Base-by-base conservation (phyloP, 768 basidiomycete species). In the Lactifluus piperatus region DNA sequence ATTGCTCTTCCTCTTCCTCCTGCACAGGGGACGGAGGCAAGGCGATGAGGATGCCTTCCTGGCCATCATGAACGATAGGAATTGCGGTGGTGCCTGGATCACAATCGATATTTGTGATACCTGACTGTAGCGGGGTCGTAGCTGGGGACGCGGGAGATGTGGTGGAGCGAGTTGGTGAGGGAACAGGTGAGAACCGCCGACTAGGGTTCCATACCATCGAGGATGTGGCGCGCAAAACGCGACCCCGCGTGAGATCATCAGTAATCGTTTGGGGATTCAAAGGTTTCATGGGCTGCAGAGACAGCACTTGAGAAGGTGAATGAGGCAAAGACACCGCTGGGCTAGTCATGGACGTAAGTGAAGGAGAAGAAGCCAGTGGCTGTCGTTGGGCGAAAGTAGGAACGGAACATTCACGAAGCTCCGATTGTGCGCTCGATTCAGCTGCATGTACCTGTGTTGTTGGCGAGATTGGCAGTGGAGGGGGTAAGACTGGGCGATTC, bases 1-100 rank as follows among this genome's bases (percentile, higher is more conserved):
- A 61, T 13, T 34, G 54, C 27, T 61, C 60, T 27, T 61, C 60
- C 45, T 61, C 58, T 24, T 62, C 60, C 20, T 62, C 61, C 26
- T 60, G 57, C 52, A 59, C 61, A 27, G 29, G 51, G 5, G 61
- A 62, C 4, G 60, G 36, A 14, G 54, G 44, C 20, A 61, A 34
- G 5, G 50, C 2, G 26, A 47, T 45, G 30, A 34, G 27, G 5
- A 36, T 14, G 37, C 34, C 24, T 41, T 54, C 57, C 18, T 55
- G 58, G 24, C 41, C 43, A 13, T 60, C 52, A 37, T 27, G 36
- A 14, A 24, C 27, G 18, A 36, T 34, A 32, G 36, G 34, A 45
- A 22, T 32, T 37, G 36, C 41, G 29, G 51, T 41, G 11, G 43
- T 18, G 16, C 13, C 47, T 7, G 44, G 4, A 16, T 45, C 53